Evolutionary conservation across 495 filamentous ascomycete genomes (phyloP).

Genomic region (Pyrenula massariospora): DNA sequence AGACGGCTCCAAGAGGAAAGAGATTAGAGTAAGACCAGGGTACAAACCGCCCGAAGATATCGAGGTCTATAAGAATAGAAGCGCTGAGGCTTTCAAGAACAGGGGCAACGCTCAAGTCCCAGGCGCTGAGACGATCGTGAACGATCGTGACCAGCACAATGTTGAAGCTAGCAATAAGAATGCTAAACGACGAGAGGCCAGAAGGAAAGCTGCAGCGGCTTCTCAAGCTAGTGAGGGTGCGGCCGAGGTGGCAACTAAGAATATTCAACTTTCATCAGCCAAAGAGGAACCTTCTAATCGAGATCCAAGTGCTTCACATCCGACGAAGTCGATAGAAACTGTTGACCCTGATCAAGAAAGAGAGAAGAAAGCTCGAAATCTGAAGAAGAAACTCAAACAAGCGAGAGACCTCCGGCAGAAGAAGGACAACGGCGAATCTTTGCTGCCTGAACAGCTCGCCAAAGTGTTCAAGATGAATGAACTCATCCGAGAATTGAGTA

Average conservation of each 20-base stretch:
- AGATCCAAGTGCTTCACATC: constrained; percentile 1
- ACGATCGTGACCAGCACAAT: constrained; percentile 30
- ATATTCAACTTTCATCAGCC: constrained; percentile 13
- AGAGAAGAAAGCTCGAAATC: constrained; percentile 82
- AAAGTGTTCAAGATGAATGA: constrained; percentile 97
- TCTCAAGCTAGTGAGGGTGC: constrained; percentile 23
- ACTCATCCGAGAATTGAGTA: constrained; percentile 77
- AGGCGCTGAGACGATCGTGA: constrained; percentile 58
- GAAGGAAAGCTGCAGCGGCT: constrained; percentile 68
- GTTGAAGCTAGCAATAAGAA: constrained; percentile 66
- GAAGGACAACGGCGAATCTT: constrained; percentile 69
- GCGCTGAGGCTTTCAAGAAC: constrained; percentile 75
- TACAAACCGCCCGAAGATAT: constrained; percentile 95
- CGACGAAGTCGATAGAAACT: constrained; percentile 6
- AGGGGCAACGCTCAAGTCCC: constrained; percentile 68
- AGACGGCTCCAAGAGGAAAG: constrained; percentile 79
- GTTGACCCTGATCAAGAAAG: constrained; percentile 63
- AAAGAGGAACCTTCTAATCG: constrained; percentile 8
- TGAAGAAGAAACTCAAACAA: constrained; percentile 95
- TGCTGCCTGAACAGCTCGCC: constrained; percentile 91
- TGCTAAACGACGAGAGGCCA: constrained; percentile 82
- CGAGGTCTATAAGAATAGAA: constrained; percentile 88
- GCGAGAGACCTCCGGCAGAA: constrained; percentile 83
- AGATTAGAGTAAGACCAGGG: constrained; percentile 85
- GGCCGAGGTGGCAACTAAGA: constrained; percentile 14